phyloP scores from a whole-genome alignment of 768 basidiomycete species.

The Suillus alpinus region DNA sequence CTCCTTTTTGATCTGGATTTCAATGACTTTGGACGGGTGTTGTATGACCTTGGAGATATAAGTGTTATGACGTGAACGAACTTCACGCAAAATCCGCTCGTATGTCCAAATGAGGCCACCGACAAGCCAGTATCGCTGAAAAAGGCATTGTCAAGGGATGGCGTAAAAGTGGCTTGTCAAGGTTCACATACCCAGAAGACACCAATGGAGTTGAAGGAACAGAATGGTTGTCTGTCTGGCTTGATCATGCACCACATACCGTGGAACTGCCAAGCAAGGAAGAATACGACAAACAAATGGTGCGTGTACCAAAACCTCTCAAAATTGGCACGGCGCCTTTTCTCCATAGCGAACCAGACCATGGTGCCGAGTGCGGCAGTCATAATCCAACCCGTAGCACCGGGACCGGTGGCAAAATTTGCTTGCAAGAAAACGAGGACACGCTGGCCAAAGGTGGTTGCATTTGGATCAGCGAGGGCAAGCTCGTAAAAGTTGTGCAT shows the following conservation, averaged over 20 bases:
- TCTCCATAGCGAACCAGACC: conserved; percentile 85
- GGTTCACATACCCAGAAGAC: conserved; percentile 86
- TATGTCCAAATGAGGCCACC: conserved; percentile 83
- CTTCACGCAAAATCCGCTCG: conserved; percentile 90
- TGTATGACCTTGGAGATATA: conserved; percentile 94
- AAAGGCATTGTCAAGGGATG: conserved; percentile 8
- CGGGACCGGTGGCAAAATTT: conserved; percentile 84
- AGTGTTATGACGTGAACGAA: conserved; percentile 87
- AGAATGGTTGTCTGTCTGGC: conserved; percentile 86
- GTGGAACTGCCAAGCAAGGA: conserved; percentile 91
- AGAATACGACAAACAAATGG: conserved; percentile 90
- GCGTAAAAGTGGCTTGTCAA: not conserved
- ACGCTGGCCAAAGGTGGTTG: conserved; percentile 51
- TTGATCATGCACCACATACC: conserved; percentile 98
- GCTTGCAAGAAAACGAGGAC: conserved; percentile 69
- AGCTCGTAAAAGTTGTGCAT: conserved; percentile 81
- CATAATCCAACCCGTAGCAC: conserved; percentile 89
- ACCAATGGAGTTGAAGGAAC: conserved; percentile 80
- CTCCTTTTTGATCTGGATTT: conserved; percentile 97
- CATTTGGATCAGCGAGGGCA: conserved; percentile 52
- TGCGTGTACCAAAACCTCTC: conserved; percentile 90
- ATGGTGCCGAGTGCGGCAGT: conserved; percentile 67
- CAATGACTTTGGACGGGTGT: conserved; percentile 92
- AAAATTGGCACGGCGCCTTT: conserved; percentile 71
- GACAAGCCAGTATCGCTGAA: conserved; percentile 83